These are phyloP conservation scores for Ganoderma lingzhi DNA, from an alignment of 1,284 basidiomycete species.

Conservation along the genomic window DNA sequence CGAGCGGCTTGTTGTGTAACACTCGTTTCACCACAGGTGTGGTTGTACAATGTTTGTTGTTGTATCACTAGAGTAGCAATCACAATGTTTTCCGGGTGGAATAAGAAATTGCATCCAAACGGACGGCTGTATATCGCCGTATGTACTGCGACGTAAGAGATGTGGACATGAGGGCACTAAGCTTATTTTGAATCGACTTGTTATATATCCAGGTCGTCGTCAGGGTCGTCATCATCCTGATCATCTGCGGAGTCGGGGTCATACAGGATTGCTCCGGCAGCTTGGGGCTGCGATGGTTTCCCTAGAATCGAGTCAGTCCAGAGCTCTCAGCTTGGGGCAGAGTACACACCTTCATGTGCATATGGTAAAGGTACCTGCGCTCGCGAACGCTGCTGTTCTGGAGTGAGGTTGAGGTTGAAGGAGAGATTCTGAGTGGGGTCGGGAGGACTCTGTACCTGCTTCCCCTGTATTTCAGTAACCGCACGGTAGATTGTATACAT, in stretches of 20 bases:
- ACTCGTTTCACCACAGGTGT: slow-evolving; percentile 1
- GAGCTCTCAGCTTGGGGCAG: not conserved
- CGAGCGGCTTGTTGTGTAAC: not conserved
- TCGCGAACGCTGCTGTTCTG: slow-evolving; percentile 81
- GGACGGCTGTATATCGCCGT: not conserved
- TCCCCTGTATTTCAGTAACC: not conserved
- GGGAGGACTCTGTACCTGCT: slow-evolving; percentile 44
- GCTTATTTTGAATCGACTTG: not conserved
- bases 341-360: slow-evolving; percentile 75
- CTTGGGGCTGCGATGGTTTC: slow-evolving; percentile 27
- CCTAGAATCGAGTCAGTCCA: slow-evolving; percentile 33
- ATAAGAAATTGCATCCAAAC: not conserved
- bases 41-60: slow-evolving; percentile 12
- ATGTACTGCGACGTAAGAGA: not conserved
- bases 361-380: slow-evolving; percentile 88
- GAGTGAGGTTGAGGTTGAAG: slow-evolving; percentile 89
- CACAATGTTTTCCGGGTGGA: not conserved
- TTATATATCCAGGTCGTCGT: slow-evolving; percentile 87
- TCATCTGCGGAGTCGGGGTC: slow-evolving; percentile 91
- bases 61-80: slow-evolving; percentile 9
- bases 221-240: slow-evolving; percentile 89
- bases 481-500: not conserved
- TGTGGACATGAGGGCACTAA: not conserved
- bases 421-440: slow-evolving; percentile 74
- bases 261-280: slow-evolving; percentile 61